A percentile compares a stretch with the other conserved stretches of the same genome.
These are phyloP conservation scores for Yarrowia divulgata DNA, from an alignment of 805 yeast genomes.

Conservation along the genomic window DNA sequence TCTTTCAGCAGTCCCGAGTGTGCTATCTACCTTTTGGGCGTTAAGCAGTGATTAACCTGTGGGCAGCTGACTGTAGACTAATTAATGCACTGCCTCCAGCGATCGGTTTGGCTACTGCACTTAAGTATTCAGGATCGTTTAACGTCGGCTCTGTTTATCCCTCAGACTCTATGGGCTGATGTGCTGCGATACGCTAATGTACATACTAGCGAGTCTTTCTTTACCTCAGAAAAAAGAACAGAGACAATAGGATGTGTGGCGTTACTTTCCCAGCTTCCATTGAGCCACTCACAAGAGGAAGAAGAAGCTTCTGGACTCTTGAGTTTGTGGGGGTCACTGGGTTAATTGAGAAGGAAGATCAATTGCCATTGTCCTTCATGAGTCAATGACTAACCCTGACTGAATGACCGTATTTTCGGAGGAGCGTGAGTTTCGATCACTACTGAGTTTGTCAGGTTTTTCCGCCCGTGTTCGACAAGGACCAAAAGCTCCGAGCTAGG, in stretches of 20 bases:
- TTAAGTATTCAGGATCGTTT: background rate
- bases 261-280: background rate
- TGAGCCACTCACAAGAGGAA: conserved; percentile 15
- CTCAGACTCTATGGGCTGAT: conserved; percentile 9
- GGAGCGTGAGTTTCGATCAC: conserved; percentile 11
- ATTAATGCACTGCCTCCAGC: background rate
- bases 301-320: background rate
- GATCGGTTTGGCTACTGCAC: too few species aligned
- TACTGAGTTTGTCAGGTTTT: background rate
- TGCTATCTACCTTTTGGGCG: conserved; percentile 17
- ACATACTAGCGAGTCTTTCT: background rate
- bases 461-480: background rate
- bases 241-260: background rate
- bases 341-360: background rate
- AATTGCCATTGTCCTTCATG: background rate
- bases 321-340: conserved; percentile 18
- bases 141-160: background rate
- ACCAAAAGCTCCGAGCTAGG: background rate
- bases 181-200: conserved; percentile 1
- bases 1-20: background rate
- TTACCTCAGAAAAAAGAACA: conserved; percentile 8
- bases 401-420: too few species aligned
- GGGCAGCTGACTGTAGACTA: background rate
- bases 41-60: background rate
- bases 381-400: too few species aligned